Conservation (phyloP, 768 basidiomycete genomes). For the Albatrellus ellisii region DNA sequence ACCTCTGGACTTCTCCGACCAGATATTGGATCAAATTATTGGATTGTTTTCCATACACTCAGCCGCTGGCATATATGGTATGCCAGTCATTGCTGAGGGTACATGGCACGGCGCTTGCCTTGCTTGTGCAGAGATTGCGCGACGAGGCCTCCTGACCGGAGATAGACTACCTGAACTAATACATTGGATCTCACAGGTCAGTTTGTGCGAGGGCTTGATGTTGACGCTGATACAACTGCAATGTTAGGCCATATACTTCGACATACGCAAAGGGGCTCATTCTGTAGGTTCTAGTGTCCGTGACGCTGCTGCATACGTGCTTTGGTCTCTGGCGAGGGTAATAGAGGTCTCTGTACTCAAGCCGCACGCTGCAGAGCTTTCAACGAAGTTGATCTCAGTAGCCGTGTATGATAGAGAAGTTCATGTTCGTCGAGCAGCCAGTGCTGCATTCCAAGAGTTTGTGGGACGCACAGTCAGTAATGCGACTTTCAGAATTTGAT, state of each 20-base stretch:
- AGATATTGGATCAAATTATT: constrained; percentile 74
- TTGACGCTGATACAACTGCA: no score
- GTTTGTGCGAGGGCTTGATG: no score
- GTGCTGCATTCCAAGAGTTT: constrained; percentile 95
- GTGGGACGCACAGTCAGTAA: constrained; percentile 80
- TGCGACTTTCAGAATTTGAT: neutral
- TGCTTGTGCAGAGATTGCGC: constrained; percentile 85
- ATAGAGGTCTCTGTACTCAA: constrained; percentile 44
- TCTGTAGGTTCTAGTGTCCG: constrained; percentile 92
- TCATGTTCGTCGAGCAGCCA: constrained; percentile 88
- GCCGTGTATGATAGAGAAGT: constrained; percentile 90
- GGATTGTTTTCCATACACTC: constrained; percentile 69
- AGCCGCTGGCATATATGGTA: constrained; percentile 51
- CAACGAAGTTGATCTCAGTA: constrained; percentile 60
- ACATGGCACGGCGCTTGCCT: constrained; percentile 95
- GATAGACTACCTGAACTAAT: constrained; percentile 50
- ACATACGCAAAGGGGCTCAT: constrained; percentile 83
- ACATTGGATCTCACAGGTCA: constrained; percentile 71
- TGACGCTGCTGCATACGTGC: constrained; percentile 86
- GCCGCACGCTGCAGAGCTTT: constrained; percentile 52
- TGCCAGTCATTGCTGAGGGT: constrained; percentile 67
- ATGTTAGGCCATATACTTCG: constrained; percentile 86
- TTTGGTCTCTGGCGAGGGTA: constrained; percentile 88
- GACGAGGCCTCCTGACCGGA: constrained; percentile 57
- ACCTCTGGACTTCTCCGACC: constrained; percentile 56